Base-by-base conservation (phyloP, 768 basidiomycete genomes). In the Mycena galopus region DNA sequence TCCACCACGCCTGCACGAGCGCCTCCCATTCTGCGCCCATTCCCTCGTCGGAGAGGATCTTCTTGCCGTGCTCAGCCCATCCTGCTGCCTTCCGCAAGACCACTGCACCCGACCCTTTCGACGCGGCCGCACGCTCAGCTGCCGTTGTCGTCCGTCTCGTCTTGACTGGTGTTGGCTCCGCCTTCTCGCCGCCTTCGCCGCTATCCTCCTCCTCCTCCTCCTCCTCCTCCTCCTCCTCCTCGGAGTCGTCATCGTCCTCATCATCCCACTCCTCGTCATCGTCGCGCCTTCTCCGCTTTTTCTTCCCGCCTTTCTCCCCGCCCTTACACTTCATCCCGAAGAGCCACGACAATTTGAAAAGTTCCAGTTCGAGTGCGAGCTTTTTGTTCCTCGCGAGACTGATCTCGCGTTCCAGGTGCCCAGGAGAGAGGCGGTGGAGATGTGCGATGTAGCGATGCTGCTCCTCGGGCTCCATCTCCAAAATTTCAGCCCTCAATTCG, bases 241-340 rank as follows among this genome's bases (percentile, higher is more conserved):
- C 55, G 6, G 39, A 27, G 5, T 57, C 53, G 1, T 27, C 65
- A n/a, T n/a, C n/a, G n/a, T n/a, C n/a, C n/a, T n/a, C n/a, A n/a
- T n/a, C n/a, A n/a, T n/a, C n/a, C n/a, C n/a, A n/a, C 1, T n/a
- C 64, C 9, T 23, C 23, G 8, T 21, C 33, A 2, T 21, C 11
- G 12, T 19, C 30, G 16, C 11, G 19, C 17, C 8, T 47, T 11
- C 19, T 35, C 58, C 16, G 25, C 29, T 32, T 21, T 12, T 32
- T 21, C 8, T 27, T 23, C 50, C 7, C 27, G 35, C 9, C 53
- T 47, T 0, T 33, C 21, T 32, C 37, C 42, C 25, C 8, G 4
- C 32, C 32, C n/a, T 25, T 21, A 33, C 29, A 53, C 59, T 37
- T 60, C 67, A 68, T 68, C 27, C 67, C 59, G 19, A 53, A 19